These are phyloP conservation scores for Aureobasidium namibiae DNA, from an alignment of 2,329 filamentous ascomycete species.

Conservation along the genomic window DNA sequence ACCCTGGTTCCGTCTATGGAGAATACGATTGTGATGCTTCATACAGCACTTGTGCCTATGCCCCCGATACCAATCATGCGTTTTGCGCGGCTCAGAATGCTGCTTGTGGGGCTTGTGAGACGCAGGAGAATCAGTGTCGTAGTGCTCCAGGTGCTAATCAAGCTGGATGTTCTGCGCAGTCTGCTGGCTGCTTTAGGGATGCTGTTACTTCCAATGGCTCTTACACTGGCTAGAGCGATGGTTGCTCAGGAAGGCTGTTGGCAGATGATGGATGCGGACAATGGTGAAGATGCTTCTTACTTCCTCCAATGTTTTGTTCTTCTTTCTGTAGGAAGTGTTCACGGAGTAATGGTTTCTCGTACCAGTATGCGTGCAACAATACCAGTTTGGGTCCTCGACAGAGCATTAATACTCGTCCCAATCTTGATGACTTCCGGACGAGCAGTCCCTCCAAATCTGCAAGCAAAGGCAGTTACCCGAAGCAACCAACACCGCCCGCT, in stretches of 20 bases:
- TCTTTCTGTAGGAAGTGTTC: neutral
- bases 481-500: no score
- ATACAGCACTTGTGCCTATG: neutral
- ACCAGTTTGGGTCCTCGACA: neutral
- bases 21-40: neutral
- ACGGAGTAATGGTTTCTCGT: neutral
- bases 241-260: neutral
- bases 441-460: no score
- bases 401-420: no score
- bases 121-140: neutral
- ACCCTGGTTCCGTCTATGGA: neutral
- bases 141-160: neutral
- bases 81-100: neutral
- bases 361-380: neutral
- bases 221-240: neutral
- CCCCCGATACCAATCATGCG: neutral
- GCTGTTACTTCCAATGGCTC: neutral
- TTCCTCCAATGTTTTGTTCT: neutral
- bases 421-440: no score
- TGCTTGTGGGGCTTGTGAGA: neutral
- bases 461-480: no score
- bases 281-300: neutral
- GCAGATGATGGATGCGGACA: neutral
- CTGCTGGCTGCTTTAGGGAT: neutral
- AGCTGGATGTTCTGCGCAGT: neutral